These are phyloP conservation scores for Cladosporium cucumerinum DNA, from an alignment of 2,329 filamentous ascomycete genomes.

Conservation along the genomic window DNA sequence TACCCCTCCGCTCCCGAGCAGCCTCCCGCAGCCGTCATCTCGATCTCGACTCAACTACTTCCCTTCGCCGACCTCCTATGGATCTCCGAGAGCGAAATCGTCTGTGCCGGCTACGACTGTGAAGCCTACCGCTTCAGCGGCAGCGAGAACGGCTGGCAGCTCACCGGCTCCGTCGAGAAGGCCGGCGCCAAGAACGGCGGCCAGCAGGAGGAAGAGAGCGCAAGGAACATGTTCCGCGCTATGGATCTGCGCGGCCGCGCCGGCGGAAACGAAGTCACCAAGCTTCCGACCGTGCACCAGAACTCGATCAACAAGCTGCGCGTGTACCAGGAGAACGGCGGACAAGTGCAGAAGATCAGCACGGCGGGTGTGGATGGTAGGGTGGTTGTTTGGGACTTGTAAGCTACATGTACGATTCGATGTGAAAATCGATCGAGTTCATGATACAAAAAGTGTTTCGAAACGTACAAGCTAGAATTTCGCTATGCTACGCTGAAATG, in stretches of 20 bases:
- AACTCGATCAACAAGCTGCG: constrained; percentile 90
- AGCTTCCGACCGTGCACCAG: constrained; percentile 92
- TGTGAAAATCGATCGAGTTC: not conserved
- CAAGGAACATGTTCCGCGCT: constrained; percentile 95
- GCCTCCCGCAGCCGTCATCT: constrained; percentile 84
- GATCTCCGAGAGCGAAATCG: constrained; percentile 88
- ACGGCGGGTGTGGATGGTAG: constrained; percentile 52
- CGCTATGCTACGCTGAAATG: constrained; percentile 2
- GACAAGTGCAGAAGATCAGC: constrained; percentile 69
- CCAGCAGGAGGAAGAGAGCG: constrained; percentile 78
- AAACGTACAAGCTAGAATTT: not conserved
- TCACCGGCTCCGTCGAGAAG: constrained; percentile 76
- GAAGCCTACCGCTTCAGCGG: constrained; percentile 90
- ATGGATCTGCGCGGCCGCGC: constrained; percentile 97
- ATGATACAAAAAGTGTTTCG: not conserved
- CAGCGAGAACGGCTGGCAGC: constrained; percentile 73
- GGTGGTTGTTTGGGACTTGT: constrained; percentile 48
- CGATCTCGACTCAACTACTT: constrained; percentile 81
- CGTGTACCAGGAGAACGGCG: constrained; percentile 63
- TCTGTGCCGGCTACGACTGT: constrained; percentile 85
- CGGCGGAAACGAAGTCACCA: constrained; percentile 74
- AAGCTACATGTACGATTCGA: constrained; percentile 14
- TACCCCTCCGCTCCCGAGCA: constrained; percentile 91
- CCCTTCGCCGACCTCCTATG: constrained; percentile 92
- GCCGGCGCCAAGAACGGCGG: constrained; percentile 31